Conservation (phyloP, 345 rosid genomes). For the Camelina laxa region DNA sequence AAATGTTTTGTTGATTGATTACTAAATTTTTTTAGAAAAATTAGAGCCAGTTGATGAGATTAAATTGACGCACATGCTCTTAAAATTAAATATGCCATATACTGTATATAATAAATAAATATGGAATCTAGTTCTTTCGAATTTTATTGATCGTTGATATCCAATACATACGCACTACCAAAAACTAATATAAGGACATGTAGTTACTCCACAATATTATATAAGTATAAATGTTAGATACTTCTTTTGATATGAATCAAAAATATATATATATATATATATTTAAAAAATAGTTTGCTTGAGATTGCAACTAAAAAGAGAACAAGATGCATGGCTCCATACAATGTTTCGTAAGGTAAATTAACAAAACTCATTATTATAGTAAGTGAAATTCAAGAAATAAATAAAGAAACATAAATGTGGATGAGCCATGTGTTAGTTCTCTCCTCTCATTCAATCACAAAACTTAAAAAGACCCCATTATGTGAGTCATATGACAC, state of each 20-base stretch:
- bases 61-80: not conserved
- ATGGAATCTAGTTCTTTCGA: slow-evolving; percentile 35
- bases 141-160: slow-evolving; percentile 22
- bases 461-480: slow-evolving; percentile 14
- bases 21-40: not conserved
- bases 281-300: slow-evolving; percentile 6
- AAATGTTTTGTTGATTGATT: not conserved
- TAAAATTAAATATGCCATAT: not conserved
- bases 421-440: slow-evolving; percentile 43
- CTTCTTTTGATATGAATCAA: not conserved
- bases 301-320: slow-evolving; percentile 28
- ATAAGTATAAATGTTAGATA: not conserved
- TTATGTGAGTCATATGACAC: slow-evolving; percentile 43
- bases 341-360: slow-evolving; percentile 24
- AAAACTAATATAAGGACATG: not conserved
- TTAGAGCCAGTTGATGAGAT: not conserved
- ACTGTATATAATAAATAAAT: too few species aligned
- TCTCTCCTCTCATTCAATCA: slow-evolving; percentile 37
- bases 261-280: too few species aligned
- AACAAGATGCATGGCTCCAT: slow-evolving; percentile 43
- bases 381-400: slow-evolving; percentile 7
- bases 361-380: slow-evolving; percentile 15
- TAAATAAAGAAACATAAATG: slow-evolving; percentile 21
- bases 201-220: not conserved
- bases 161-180: slow-evolving; percentile 34